Evolutionary conservation across 352 stramenopile genomes (phyloP), one percentile per base, ranked within the genome.

Genomic region (Elongisporangium prolatum): DNA sequence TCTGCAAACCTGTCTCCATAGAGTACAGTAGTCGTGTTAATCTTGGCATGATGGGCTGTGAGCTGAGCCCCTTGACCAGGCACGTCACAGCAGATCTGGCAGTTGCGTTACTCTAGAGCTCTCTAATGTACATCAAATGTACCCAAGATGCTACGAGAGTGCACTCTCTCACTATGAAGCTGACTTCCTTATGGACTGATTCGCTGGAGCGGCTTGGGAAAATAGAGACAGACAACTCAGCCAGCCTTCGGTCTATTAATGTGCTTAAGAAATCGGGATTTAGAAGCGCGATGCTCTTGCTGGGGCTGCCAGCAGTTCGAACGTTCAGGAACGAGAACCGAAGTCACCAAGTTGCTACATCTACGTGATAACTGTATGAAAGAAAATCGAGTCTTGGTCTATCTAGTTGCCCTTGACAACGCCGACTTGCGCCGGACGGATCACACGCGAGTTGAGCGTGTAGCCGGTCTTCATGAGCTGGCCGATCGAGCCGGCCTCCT

Each of bases 401-500:
- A 54, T 52, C 61, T 78, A 75, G 48, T 55, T 24, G 58, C 59
- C 74, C 77, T 95, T 95, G 56, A 95, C 64, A 50, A 93, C 83
- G 28, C 96, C 96, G 37, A 99, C 97, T 82, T 99, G 95, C 8
- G 97, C 97, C 5, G 97, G 93, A 61, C 97, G 89, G 34, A 99
- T 86, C 50, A 98, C 93, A 52, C 97, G 86, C 57, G 92, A 81
- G 77, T 99, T 98, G 55, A 99, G 80, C 65, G 88, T 81, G 78
- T 98, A 99, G 56, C 97, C 97, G 3, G 72, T 70, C 82, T 99
- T 98, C 77, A 99, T 93, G 52, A 99, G 82, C 81, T 99, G 96
- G 37, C 96, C 97, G 56, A 99, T 80, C 22, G 86, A 97, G 21
- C 93, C 95, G 18, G 88, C 64, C 47, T 93, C 84, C 65, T 95